Conservation (phyloP, 352 stramenopile species). For the Globisporangium cederbergense region DNA sequence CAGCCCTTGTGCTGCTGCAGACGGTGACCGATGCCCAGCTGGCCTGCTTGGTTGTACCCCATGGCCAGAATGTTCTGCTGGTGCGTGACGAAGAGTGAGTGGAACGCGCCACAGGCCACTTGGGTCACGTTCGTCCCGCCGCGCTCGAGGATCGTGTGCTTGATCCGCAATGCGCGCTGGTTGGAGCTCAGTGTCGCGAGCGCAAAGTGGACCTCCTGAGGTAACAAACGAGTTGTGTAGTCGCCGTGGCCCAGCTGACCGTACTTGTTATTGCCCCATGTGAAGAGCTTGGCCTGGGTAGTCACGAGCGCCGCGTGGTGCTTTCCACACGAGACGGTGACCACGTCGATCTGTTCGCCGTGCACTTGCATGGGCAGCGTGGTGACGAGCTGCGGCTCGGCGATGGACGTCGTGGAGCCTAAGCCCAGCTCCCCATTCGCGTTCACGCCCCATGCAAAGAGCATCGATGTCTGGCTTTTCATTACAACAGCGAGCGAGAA, state of each 20-base stretch:
- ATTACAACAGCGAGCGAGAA: conserved; percentile 57
- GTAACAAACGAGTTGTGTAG: conserved; percentile 38
- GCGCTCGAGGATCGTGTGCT: conserved; percentile 49
- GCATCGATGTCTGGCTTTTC: conserved; percentile 29
- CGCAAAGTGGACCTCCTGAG: conserved; percentile 53
- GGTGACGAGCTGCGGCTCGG: conserved; percentile 36
- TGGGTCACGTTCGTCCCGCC: conserved; percentile 58
- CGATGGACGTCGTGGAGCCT: conserved; percentile 30
- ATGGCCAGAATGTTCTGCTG: conserved; percentile 73
- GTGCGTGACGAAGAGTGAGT: conserved; percentile 76
- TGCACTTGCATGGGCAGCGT: conserved; percentile 29
- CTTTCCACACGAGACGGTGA: conserved; percentile 63
- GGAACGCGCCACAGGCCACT: conserved; percentile 57
- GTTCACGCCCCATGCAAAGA: conserved; percentile 58
- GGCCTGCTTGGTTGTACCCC: conserved; percentile 77
- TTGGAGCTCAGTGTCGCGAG: conserved; percentile 41
- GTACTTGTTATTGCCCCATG: conserved; percentile 75
- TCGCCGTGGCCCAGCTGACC: conserved; percentile 63
- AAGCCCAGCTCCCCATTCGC: conserved; percentile 59
- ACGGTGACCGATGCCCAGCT: conserved; percentile 63
- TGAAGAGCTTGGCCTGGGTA: conserved; percentile 55
- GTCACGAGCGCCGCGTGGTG: conserved; percentile 68
- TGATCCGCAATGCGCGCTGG: conserved; percentile 49
- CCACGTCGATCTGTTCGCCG: conserved; percentile 36
- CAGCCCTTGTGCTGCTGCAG: conserved; percentile 59